Evolutionary conservation across 345 rosid genomes (phyloP), one percentile per base, ranked within the genome.

Genomic region (Tarenaya hassleriana): DNA sequence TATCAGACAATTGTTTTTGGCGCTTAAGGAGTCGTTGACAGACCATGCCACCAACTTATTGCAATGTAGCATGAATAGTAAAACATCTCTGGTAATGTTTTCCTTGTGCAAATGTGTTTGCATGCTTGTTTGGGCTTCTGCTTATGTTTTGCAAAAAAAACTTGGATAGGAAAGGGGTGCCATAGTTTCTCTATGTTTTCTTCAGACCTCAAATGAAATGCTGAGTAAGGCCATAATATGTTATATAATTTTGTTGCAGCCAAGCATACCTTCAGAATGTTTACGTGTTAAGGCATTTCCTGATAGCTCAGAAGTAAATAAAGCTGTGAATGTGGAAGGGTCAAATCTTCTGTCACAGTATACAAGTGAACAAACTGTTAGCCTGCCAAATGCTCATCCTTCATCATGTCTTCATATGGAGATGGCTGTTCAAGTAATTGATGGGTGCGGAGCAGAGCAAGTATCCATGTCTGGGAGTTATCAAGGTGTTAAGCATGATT

Each of bases 1-100:
- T 72, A 75, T 90, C 51, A 77, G 70, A 70, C 77, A 82, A 57
- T 69, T 67, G 58, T 81, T 83, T 71, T 77, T 55, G 8, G 48
- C 80, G 31, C 75, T 78, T 57, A 80, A 78, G 53, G 90, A 78
- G 62, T 63, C 82, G 51, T 43, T 80, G 39, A 55, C 69, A 15
- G 74, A 64, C 65, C 75, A 76, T 64, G 59, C 58, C 48, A 55
- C 64, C 57, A 62, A 56, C 67, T 56, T 72, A 57, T 43, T 75
- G 54, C 71, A 74, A 52, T 55, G 67, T 59, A 69, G 62, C 50
- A 48, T 59, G 69, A 75, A 78, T 65, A 64, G 48, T 64, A 61
- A 80, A 20, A 47, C 64, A 41, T 62, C 52, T 69, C 62, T 64
- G 81, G 95, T 85, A 76, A 73, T 56, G 42, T 41, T 60, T 64